Percentiles rank a stretch among this genome's conserved stretches.
Evolutionary conservation across 768 basidiomycete species (phyloP).

Genomic region (Hygrophoropsis aurantiaca): DNA sequence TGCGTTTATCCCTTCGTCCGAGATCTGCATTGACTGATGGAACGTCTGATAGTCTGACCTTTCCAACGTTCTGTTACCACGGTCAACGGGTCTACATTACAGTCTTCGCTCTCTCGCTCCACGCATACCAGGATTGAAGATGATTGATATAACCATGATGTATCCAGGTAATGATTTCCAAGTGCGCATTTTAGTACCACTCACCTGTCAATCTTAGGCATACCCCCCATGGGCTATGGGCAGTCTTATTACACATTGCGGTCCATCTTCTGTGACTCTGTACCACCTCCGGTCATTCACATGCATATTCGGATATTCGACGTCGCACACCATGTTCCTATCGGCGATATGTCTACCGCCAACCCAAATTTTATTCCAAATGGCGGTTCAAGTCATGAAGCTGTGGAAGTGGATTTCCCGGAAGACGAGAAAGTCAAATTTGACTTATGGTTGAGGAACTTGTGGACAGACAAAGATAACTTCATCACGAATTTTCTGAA

Average conservation of each 20-base stretch:
- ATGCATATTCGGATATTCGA: slow-evolving; percentile 83
- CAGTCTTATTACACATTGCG: slow-evolving; percentile 88
- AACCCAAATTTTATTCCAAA: slow-evolving; percentile 29
- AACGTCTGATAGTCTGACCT: slow-evolving; percentile 63
- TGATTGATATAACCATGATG: slow-evolving; percentile 89
- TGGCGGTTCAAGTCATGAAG: slow-evolving; percentile 26
- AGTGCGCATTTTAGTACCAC: not conserved
- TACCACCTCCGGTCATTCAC: slow-evolving; percentile 84
- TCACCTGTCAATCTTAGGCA: slow-evolving; percentile 42
- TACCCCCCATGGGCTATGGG: slow-evolving; percentile 78
- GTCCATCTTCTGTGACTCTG: slow-evolving; percentile 79
- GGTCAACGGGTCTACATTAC: slow-evolving; percentile 89
- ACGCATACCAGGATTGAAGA: slow-evolving; percentile 69
- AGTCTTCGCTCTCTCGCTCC: slow-evolving; percentile 79
- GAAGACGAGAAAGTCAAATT: slow-evolving; percentile 64
- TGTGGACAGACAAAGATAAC: slow-evolving; percentile 87
- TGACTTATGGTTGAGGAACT: slow-evolving; percentile 76
- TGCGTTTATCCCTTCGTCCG: slow-evolving; percentile 42
- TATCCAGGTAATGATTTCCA: slow-evolving; percentile 71
- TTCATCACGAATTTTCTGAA: slow-evolving; percentile 68
- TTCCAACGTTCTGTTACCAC: slow-evolving; percentile 79
- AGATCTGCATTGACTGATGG: slow-evolving; percentile 10
- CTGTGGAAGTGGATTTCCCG: slow-evolving; percentile 50
- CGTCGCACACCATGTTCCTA: slow-evolving; percentile 64
- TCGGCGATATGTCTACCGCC: slow-evolving; percentile 54